These are phyloP conservation scores for Capronia epimyces DNA, from an alignment of 2,329 filamentous ascomycete species.

Conservation along the genomic window DNA sequence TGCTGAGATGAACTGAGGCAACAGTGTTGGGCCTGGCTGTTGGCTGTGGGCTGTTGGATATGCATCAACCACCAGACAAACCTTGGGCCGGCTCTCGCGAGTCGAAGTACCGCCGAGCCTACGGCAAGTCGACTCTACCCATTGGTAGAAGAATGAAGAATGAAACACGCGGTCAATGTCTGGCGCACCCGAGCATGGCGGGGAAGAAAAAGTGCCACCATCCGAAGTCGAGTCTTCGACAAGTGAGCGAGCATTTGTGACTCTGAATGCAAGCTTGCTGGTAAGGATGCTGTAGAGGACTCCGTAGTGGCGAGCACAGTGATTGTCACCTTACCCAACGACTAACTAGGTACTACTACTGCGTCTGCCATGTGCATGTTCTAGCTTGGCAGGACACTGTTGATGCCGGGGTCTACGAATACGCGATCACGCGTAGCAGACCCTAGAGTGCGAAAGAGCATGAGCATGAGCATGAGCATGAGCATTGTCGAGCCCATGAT, in stretches of 20 bases:
- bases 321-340: too few relatives aligned
- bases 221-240: slow-evolving; percentile 14
- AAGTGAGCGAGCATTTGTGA: background rate
- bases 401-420: background rate
- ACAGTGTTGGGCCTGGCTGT: too few relatives aligned
- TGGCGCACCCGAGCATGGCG: slow-evolving; percentile 9
- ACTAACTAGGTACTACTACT: too few relatives aligned
- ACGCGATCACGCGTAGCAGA: slow-evolving; percentile 1
- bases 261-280: background rate
- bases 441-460: background rate
- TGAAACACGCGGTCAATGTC: slow-evolving; percentile 21
- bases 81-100: slow-evolving; percentile 2
- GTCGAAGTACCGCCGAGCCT: background rate
- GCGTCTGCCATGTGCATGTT: slow-evolving; percentile 11
- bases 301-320: background rate
- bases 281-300: background rate
- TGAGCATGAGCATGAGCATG: background rate
- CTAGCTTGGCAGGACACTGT: background rate
- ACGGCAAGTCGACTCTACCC: slow-evolving; percentile 2
- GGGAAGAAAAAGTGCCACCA: slow-evolving; percentile 14
- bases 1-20: background rate
- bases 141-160: slow-evolving; percentile 6
- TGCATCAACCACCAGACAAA: too few relatives aligned
- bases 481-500: background rate
- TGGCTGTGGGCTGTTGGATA: too few relatives aligned